Evolutionary conservation across 495 filamentous ascomycete genomes (phyloP).

Genomic region (Aspergillus cristatus): DNA sequence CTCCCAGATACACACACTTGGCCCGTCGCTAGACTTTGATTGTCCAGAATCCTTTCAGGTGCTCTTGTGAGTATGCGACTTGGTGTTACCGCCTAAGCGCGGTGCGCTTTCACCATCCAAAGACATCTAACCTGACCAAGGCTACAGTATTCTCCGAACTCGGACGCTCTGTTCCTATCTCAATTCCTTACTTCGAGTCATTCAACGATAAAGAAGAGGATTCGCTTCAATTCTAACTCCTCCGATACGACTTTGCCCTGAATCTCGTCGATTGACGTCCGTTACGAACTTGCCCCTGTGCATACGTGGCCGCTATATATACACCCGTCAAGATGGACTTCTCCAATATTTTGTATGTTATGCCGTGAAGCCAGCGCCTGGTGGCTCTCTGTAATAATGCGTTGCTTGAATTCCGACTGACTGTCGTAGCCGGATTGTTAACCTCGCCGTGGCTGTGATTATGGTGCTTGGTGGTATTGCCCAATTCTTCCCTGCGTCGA

Average conservation of each 20-base stretch:
- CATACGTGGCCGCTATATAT: no score
- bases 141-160: no score
- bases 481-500: constrained; percentile 57
- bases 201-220: no score
- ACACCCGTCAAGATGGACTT: constrained; percentile 38
- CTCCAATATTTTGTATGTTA: constrained; percentile 50
- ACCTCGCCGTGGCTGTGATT: constrained; percentile 76
- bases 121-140: no score
- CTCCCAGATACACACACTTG: neutral
- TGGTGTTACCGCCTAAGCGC: no score
- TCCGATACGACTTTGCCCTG: no score
- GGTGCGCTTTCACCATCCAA: no score
- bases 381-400: neutral
- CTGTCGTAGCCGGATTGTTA: constrained; percentile 71
- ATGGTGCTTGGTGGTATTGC: constrained; percentile 86
- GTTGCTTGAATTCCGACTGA: constrained; percentile 6
- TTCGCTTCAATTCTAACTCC: no score
- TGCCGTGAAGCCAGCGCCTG: no score
- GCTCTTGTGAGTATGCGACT: no score
- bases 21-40: neutral
- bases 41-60: neutral
- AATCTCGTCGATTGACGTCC: neutral
- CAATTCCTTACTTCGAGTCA: no score
- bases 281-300: neutral
- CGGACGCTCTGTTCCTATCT: no score